Percentiles rank a stretch among this genome's conserved stretches.
phyloP scores from a whole-genome alignment of 352 stramenopile genomes.

The Plasmopara muralis region DNA sequence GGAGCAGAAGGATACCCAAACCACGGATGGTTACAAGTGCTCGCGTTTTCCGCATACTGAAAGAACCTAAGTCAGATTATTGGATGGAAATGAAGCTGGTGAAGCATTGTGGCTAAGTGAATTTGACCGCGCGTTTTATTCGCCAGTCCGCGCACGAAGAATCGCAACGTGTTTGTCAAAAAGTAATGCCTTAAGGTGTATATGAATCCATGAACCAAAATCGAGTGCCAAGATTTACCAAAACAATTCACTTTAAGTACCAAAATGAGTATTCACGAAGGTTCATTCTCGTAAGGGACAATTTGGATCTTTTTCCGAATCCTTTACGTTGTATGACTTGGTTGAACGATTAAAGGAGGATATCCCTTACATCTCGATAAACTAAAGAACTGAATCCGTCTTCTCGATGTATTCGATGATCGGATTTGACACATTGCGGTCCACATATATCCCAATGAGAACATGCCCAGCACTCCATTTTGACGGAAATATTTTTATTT shows the following conservation, averaged over 20 bases:
- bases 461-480: slow-evolving; percentile 1
- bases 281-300: not conserved
- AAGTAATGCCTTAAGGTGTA: slow-evolving; percentile 4
- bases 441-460: not conserved
- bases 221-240: slow-evolving; percentile 13
- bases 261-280: not conserved
- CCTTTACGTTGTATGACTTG: not conserved
- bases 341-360: too few relatives aligned
- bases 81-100: slow-evolving; percentile 12
- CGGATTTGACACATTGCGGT: not conserved
- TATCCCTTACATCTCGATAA: too few relatives aligned
- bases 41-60: not conserved
- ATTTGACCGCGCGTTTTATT: slow-evolving; percentile 10
- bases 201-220: slow-evolving; percentile 18
- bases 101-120: not conserved
- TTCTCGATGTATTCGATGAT: not conserved
- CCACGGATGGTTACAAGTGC: slow-evolving; percentile 4
- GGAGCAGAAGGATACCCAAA: slow-evolving; percentile 13
- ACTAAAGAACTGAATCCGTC: too few relatives aligned
- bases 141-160: slow-evolving; percentile 12
- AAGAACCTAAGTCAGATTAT: slow-evolving; percentile 8
- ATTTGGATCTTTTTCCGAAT: not conserved
- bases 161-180: slow-evolving; percentile 24
- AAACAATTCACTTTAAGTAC: slow-evolving; percentile 1
- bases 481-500: slow-evolving; percentile 11